Percentiles rank a stretch among this genome's conserved stretches.
Evolutionary conservation across 2,329 filamentous ascomycete species (phyloP).

Genomic region (Microdochium nivale): DNA sequence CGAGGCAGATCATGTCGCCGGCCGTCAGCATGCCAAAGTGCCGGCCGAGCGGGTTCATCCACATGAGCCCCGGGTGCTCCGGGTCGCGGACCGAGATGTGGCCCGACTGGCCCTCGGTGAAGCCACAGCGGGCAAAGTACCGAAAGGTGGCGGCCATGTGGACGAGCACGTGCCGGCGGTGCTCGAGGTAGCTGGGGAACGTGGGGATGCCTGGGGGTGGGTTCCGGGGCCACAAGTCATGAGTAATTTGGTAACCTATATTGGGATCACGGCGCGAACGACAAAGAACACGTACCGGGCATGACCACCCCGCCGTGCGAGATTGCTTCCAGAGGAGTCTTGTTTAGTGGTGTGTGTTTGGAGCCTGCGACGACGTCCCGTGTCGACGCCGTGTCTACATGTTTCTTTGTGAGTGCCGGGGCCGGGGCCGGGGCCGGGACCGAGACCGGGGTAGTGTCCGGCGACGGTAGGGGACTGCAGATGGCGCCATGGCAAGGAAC

Average conservation of each 20-base stretch:
- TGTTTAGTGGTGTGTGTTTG: background rate
- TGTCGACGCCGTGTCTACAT: background rate
- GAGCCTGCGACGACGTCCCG: background rate
- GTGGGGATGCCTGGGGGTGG: slow-evolving; percentile 30
- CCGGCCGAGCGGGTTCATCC: slow-evolving; percentile 60
- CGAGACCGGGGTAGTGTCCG: too few species aligned
- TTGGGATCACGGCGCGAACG: too few species aligned
- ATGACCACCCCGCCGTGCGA: background rate
- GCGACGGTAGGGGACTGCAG: background rate
- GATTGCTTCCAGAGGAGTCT: background rate
- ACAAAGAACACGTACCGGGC: background rate
- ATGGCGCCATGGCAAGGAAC: background rate
- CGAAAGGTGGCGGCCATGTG: slow-evolving; percentile 64
- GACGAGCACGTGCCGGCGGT: slow-evolving; percentile 55
- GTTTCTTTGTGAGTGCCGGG: background rate
- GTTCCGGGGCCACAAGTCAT: too few species aligned
- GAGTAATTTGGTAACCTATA: too few species aligned
- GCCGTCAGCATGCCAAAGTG: slow-evolving; percentile 59
- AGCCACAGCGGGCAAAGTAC: slow-evolving; percentile 56
- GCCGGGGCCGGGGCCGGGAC: background rate
- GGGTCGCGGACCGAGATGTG: slow-evolving; percentile 63
- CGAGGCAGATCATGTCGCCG: slow-evolving; percentile 58
- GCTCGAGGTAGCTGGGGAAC: slow-evolving; percentile 26
- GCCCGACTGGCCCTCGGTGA: slow-evolving; percentile 60
- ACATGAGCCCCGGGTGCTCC: slow-evolving; percentile 51